phyloP scores from a whole-genome alignment of 441 rosid genomes.

The Codiaeum variegatum region DNA sequence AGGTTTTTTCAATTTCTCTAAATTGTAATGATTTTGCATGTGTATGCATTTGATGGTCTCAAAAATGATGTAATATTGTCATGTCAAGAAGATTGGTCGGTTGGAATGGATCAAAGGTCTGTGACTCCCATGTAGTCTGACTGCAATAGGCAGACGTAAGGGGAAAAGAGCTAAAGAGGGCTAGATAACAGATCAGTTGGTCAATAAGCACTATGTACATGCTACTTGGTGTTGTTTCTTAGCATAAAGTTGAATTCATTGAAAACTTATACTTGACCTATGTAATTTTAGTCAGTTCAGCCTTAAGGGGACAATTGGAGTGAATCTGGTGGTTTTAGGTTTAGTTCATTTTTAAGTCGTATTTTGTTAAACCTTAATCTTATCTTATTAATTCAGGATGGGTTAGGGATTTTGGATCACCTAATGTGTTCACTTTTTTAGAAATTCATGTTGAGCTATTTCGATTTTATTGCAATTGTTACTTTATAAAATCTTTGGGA shows the following conservation, averaged over 20 bases:
- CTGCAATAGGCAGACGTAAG: not conserved
- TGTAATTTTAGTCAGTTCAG: slow-evolving; percentile 2
- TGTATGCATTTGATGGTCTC: not conserved
- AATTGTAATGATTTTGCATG: not conserved
- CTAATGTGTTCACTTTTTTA: no score
- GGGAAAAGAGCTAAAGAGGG: not conserved
- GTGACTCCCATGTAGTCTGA: not conserved
- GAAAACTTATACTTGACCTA: not conserved
- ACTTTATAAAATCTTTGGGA: not conserved
- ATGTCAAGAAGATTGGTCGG: slow-evolving; percentile 1
- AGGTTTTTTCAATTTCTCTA: not conserved
- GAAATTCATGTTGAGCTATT: not conserved
- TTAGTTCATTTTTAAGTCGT: no score
- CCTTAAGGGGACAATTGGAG: not conserved
- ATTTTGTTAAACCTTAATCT: no score
- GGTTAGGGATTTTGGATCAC: not conserved
- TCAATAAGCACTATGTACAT: not conserved
- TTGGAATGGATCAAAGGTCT: not conserved
- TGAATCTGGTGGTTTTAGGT: not conserved
- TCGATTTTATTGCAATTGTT: not conserved
- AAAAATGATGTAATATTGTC: no score
- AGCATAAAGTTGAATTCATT: not conserved
- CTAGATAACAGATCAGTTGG: not conserved
- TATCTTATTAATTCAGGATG: no score
- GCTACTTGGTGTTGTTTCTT: not conserved